Base-by-base conservation (phyloP, 257 asterid species). In the Jacaranda mimosifolia region DNA sequence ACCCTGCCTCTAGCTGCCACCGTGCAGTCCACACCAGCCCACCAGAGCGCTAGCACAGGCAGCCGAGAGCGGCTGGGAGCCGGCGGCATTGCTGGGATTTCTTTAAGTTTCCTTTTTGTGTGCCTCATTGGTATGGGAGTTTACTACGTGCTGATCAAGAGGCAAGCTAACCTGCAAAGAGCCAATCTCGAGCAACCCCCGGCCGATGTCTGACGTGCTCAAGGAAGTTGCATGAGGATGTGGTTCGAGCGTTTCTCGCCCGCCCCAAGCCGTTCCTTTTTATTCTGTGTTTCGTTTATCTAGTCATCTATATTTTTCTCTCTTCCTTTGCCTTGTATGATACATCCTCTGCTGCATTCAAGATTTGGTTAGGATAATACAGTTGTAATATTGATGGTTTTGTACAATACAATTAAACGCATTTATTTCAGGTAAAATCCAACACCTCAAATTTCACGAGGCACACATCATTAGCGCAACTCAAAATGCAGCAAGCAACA, bases 1-100 rank as follows among this genome's bases (percentile, higher is more conserved):
- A 46, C 77, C 26, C 39, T 86, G 75, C 90, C 90, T 1, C 66
- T 86, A 36, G 90, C 90, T 1, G 85, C 88, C 53, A 71, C 85
- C 14, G 85, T 77, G 68, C 56, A 77, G 74, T 84, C 88, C 35
- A 76, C 85, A 6, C 82, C 87, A 1, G 89, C 84, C 66, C 89
- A 77, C 3, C 70, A 81, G 68, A 82, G 80, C 79, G 15, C 62
- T 0, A 2, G 66, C 18, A 10, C 66, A 2, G 32, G 73, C 26
- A 9, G 49, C 64, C 55, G 15, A 0, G n/a, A n/a, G n/a, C 66
- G 73, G 68, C 49, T 84, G 14, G 84, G 85, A 2, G 76, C 86
- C 0, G 85, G 86, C 7, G 77, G 77, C 59, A 68, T 86, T 67
- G 79, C 80, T 9, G 88, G 79, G 13, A 75, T 84, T 36, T 81